These are phyloP conservation scores for Neurospora sp. DNA, from an alignment of 495 filamentous ascomycete species.

Conservation along the genomic window DNA sequence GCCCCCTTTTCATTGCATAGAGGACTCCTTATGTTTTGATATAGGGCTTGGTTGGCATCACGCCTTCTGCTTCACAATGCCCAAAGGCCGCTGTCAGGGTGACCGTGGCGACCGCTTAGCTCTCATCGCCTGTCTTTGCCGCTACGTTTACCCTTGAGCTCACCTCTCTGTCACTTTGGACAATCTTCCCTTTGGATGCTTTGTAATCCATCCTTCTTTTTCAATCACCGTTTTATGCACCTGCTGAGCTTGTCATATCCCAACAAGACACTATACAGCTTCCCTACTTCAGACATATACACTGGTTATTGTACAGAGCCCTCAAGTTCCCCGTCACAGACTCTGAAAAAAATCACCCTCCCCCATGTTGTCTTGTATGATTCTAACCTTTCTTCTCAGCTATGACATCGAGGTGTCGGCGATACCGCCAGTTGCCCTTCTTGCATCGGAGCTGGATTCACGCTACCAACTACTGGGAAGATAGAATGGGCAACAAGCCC, in stretches of 20 bases:
- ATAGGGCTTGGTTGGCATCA: neutral
- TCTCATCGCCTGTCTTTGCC: neutral
- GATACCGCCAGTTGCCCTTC: constrained; percentile 20
- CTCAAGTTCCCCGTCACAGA: neutral
- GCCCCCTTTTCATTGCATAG: neutral
- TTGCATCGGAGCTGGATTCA: constrained; percentile 29
- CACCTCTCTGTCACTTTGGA: neutral
- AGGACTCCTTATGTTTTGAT: neutral
- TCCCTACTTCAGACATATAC: neutral
- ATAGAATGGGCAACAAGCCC: constrained; percentile 32
- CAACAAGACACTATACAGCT: neutral
- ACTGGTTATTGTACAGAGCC: neutral
- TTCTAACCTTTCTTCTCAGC: constrained; percentile 7
- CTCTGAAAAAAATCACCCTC: neutral
- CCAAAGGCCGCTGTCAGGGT: neutral
- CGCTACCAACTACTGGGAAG: constrained; percentile 18
- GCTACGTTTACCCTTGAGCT: neutral
- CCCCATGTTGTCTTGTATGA: neutral
- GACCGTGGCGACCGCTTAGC: neutral
- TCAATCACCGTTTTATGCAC: neutral
- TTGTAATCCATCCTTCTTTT: neutral
- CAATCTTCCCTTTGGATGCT: neutral
- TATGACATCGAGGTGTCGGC: constrained; percentile 16
- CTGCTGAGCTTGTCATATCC: neutral
- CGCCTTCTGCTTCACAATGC: neutral